Evolutionary conservation across 2,329 filamentous ascomycete genomes (phyloP).

Genomic region (Fusarium lyarnte): DNA sequence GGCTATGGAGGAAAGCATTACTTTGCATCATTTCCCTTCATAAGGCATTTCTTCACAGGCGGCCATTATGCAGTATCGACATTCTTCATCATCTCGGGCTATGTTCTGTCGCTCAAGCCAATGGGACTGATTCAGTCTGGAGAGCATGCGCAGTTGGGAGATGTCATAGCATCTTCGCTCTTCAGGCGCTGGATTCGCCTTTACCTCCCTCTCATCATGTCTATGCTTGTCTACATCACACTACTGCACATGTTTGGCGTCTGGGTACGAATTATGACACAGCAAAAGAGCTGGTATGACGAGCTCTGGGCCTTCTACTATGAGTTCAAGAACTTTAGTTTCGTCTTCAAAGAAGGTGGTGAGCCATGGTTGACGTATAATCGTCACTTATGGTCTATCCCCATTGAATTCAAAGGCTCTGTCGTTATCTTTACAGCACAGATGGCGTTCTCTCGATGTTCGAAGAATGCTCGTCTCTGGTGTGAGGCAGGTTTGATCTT

Average conservation of each 20-base stretch:
- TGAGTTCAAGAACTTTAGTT: conserved; percentile 76
- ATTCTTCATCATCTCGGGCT: conserved; percentile 68
- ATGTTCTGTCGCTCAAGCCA: conserved; percentile 63
- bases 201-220: conserved; percentile 62
- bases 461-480: conserved; percentile 63
- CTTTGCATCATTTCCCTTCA: conserved; percentile 62
- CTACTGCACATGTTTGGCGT: conserved; percentile 64
- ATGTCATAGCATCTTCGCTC: conserved; percentile 57
- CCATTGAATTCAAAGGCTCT: conserved; percentile 71
- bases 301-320: conserved; percentile 61
- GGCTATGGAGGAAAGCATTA: conserved; percentile 60
- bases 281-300: conserved; percentile 53
- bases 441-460: conserved; percentile 66
- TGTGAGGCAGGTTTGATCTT: conserved; percentile 62
- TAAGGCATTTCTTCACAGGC: conserved; percentile 69
- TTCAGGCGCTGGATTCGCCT: conserved; percentile 62
- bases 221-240: conserved; percentile 61
- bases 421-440: conserved; percentile 68
- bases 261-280: conserved; percentile 51
- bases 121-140: conserved; percentile 56
- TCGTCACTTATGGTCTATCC: conserved; percentile 71
- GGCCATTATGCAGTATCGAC: conserved; percentile 68
- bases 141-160: conserved; percentile 53
- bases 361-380: conserved; percentile 63
- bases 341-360: conserved; percentile 68